phyloP scores from a whole-genome alignment of 495 filamentous ascomycete species.

The Symbiotaphrina buchneri region DNA sequence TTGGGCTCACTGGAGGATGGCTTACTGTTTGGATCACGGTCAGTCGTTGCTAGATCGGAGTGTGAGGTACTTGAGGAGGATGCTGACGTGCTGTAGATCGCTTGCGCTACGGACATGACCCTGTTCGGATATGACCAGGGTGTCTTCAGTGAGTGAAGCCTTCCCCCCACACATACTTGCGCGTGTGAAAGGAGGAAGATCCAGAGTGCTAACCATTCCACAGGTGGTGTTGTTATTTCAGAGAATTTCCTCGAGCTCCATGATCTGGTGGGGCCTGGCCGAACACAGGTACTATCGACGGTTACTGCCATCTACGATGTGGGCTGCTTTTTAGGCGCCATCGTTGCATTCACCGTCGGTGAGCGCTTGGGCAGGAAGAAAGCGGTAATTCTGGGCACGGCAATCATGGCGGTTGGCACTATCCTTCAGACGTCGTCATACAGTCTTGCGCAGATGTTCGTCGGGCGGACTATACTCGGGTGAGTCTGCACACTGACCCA shows the following conservation, averaged over 20 bases:
- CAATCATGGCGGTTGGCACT: slow-evolving; percentile 36
- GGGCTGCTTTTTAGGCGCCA: slow-evolving; percentile 38
- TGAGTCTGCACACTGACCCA: slow-evolving; percentile 4
- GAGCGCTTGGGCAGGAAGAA: slow-evolving; percentile 34
- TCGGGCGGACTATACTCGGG: slow-evolving; percentile 34
- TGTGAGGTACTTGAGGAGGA: no score
- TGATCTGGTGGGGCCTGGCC: slow-evolving; percentile 22
- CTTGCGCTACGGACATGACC: no score
- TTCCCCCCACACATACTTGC: no score
- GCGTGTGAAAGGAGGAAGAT: no score
- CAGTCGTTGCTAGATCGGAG: no score
- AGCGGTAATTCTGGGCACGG: slow-evolving; percentile 27
- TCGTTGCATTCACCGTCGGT: slow-evolving; percentile 34
- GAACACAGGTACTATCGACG: slow-evolving; percentile 26
- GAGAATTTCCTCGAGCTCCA: slow-evolving; percentile 29
- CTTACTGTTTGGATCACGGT: no score
- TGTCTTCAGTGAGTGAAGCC: no score
- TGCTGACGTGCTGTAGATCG: no score
- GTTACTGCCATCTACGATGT: slow-evolving; percentile 44
- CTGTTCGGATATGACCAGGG: no score
- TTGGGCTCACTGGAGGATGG: no score
- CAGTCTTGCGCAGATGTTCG: slow-evolving; percentile 36
- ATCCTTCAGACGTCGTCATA: slow-evolving; percentile 40
- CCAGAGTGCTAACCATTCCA: no score
- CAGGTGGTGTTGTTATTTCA: slow-evolving; percentile 31